Conservation (phyloP, 306 rosid genomes). For the Mimosa bimucronata region DNA sequence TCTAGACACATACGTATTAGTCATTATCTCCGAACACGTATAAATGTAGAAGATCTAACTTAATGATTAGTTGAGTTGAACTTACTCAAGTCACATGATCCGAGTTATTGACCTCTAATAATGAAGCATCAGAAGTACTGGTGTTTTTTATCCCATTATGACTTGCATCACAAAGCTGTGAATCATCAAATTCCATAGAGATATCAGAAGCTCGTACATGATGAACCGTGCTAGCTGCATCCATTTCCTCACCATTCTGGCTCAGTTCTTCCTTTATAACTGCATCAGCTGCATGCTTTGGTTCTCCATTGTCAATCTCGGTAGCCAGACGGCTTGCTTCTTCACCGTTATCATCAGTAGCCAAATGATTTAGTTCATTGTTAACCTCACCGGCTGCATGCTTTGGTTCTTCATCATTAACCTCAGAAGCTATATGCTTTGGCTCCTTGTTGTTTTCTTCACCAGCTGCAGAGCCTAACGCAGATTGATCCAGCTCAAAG, state of each 20-base stretch:
- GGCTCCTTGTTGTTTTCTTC: background rate
- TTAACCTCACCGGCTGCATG: background rate
- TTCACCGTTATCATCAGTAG: background rate
- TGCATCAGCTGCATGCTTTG: background rate
- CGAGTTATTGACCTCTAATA: background rate
- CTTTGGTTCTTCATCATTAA: background rate
- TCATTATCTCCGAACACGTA: background rate
- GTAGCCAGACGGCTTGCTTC: background rate
- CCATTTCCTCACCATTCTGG: background rate
- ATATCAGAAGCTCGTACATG: background rate
- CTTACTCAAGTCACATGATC: background rate
- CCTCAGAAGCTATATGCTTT: background rate
- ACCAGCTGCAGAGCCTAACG: background rate
- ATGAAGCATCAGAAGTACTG: background rate
- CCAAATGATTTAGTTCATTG: background rate
- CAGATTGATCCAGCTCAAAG: conserved; percentile 4
- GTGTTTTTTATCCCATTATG: background rate
- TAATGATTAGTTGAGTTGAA: background rate
- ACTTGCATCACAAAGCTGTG: background rate
- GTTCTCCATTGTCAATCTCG: background rate
- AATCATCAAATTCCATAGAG: background rate
- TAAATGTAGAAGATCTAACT: background rate
- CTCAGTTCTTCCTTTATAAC: background rate
- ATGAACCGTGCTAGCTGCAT: background rate
- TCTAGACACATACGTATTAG: background rate